Evolutionary conservation across 176 grass and related monocot genomes (phyloP), one percentile per base, ranked within the genome.

Genomic region (Ensete glaucum): DNA sequence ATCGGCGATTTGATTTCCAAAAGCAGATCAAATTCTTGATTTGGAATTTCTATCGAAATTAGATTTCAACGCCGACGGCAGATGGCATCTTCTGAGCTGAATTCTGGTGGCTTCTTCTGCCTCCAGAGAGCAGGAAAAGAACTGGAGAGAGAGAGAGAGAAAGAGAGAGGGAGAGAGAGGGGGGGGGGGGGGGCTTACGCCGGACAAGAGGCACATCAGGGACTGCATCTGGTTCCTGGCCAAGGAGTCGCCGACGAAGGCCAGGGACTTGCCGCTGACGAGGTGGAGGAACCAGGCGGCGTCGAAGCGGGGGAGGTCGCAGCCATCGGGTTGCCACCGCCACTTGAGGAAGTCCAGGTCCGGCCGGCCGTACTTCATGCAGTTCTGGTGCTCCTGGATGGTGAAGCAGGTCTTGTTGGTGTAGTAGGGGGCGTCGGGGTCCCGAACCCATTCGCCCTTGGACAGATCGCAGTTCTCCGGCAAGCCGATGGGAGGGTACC

Each of bases 321-420:
- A 94, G 0, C 66, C 29, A 1, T 62, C 54, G 8, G 54, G 57
- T 10, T 48, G 53, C 16, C 87, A 88, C 1, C 76, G 77, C 91
- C 91, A 94, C 9, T 21, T 12, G 0, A 93, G 76, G 78, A 87
- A 93, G 0, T 82, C 85, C 25, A 66, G 75, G 85, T 93, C 87
- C 0, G 87, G 91, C 15, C 85, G 71, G 13, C 87, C 91, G 56
- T 90, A 89, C 82, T 87, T 89, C 58, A 93, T 81, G 85, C 91
- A 93, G 80, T 93, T 93, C 82, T 93, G 91, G 85, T 89, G 85
- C 82, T 89, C 91, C 78, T 93, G 87, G 77, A 93, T 93, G 20
- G 62, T 25, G 43, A 60, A 64, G 79, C 91, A 93, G 68, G 27
- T 87, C 51, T 8, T 52, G 77, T 89, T 85, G 11, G 82, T 89